A percentile compares a stretch with the other conserved stretches of the same genome.
These are phyloP conservation scores for Naganishia onofrii DNA, from an alignment of 768 basidiomycete genomes.

Conservation along the genomic window DNA sequence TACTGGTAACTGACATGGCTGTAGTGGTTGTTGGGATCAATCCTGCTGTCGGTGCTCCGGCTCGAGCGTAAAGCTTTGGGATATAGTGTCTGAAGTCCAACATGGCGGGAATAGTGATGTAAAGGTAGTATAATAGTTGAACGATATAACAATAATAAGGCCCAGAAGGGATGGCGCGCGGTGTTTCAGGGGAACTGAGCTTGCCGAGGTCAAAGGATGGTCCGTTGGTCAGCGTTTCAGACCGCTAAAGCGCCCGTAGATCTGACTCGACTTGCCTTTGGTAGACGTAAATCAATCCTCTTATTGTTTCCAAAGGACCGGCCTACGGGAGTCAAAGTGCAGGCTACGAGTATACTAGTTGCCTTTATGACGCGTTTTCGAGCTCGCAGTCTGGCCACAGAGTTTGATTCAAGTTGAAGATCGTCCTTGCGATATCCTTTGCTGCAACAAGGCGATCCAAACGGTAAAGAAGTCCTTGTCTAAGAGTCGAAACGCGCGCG, in stretches of 20 bases:
- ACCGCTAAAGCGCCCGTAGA: not conserved
- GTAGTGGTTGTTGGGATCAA: not conserved
- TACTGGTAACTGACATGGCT: constrained; percentile 5
- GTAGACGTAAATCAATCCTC: not conserved
- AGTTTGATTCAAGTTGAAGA: too few relatives aligned
- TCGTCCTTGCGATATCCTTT: not conserved
- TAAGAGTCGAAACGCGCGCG: not conserved
- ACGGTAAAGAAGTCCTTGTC: not conserved
- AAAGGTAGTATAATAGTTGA: not conserved
- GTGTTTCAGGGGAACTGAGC: not conserved
- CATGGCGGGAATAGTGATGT: constrained; percentile 3
- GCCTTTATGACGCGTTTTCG: not conserved
- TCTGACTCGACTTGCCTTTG: not conserved
- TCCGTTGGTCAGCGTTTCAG: not conserved
- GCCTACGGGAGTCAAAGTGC: not conserved
- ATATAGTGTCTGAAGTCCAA: not conserved
- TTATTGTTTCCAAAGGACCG: not conserved
- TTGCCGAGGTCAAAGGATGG: not conserved
- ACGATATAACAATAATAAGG: not conserved
- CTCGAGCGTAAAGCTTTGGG: constrained; percentile 10
- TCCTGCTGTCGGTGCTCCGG: constrained; percentile 21
- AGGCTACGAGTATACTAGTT: not conserved
- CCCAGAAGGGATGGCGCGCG: not conserved
- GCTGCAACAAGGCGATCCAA: not conserved
- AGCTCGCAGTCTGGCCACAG: too few relatives aligned